phyloP scores from a whole-genome alignment of 2,329 filamentous ascomycete genomes.

The Alternaria sp. region DNA sequence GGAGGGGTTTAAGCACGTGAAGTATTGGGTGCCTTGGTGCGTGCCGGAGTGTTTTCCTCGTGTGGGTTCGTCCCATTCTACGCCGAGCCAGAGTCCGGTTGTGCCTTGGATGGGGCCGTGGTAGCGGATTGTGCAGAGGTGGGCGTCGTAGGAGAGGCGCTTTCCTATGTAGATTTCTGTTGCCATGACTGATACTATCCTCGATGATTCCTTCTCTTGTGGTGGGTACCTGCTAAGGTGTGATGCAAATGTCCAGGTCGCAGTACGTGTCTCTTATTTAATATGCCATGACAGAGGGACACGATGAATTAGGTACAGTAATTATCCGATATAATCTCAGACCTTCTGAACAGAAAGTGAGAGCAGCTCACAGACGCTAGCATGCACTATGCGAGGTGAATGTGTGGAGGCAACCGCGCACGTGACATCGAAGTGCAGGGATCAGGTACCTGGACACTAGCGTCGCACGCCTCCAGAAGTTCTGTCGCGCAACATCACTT shows the following conservation, averaged over 20 bases:
- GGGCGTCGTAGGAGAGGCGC: slow-evolving; percentile 78
- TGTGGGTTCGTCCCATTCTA: slow-evolving; percentile 91
- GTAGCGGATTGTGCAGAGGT: slow-evolving; percentile 84
- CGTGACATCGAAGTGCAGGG: slow-evolving; percentile 8
- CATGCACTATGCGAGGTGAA: neutral
- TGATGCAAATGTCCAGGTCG: no score
- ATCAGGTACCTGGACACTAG: slow-evolving; percentile 20
- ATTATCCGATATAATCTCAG: neutral
- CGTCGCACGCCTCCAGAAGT: slow-evolving; percentile 28
- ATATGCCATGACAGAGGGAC: no score
- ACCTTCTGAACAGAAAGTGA: no score
- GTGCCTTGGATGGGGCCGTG: slow-evolving; percentile 78
- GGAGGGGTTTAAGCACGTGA: slow-evolving; percentile 61
- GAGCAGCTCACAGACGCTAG: neutral
- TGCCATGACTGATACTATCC: slow-evolving; percentile 28
- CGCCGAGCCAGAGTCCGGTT: slow-evolving; percentile 82
- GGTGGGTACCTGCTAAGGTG: no score
- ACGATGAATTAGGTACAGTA: no score
- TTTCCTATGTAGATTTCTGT: slow-evolving; percentile 65
- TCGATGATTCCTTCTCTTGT: no score
- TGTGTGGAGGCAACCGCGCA: slow-evolving; percentile 4
- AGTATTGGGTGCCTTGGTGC: slow-evolving; percentile 68
- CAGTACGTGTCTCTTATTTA: no score
- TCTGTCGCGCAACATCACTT: slow-evolving; percentile 19
- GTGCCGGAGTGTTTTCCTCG: slow-evolving; percentile 91